Evolutionary conservation across 345 rosid species (phyloP), one percentile per base, ranked within the genome.

Genomic region (Heritiera fomes): DNA sequence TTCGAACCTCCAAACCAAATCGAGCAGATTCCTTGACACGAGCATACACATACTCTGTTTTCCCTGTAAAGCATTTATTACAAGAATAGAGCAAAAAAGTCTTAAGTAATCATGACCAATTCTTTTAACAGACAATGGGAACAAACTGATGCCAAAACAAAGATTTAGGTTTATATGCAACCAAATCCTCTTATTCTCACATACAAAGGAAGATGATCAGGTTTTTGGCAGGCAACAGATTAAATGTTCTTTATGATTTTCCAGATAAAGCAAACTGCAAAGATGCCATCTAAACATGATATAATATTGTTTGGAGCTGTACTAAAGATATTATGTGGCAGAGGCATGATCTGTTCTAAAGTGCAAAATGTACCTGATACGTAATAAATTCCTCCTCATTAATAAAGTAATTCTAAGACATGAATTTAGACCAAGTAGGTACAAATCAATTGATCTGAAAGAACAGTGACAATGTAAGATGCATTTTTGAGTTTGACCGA

Each of bases 41-140:
- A 53, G 87, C 92, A 87, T 89, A 91, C 32, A 93, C 79, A 82
- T 95, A 95, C 79, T 93, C 98, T 66, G 94, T 85, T 85, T 95
- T 95, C 73, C 99, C 99, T 95, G 88, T 83, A 84, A 85, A 61
- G 32, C 62, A 76, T 64, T 15, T 34, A 32, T 17, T 76, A 15
- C 32, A 52, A 52, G 47, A 71, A 32, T 53, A 72, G n/a, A 53
- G 63, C 46, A 71, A 32, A 28, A 69, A 52, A 52, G 4, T 10
- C 13, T 32, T 32, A 8, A 32, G 30, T 32, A 71, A 30, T 38
- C 46, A 71, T 15, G 61, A 17, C 5, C 63, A 28, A 23, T 6
- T 71, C 43, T 53, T 53, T 53, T 34, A 0, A 11, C 9, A 7
- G 23, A 71, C 30, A 8, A 32, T 17, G 61, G 75, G 46, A 70